Conservation (phyloP, 2,329 filamentous ascomycete species). For the Fusarium duplospermum region DNA sequence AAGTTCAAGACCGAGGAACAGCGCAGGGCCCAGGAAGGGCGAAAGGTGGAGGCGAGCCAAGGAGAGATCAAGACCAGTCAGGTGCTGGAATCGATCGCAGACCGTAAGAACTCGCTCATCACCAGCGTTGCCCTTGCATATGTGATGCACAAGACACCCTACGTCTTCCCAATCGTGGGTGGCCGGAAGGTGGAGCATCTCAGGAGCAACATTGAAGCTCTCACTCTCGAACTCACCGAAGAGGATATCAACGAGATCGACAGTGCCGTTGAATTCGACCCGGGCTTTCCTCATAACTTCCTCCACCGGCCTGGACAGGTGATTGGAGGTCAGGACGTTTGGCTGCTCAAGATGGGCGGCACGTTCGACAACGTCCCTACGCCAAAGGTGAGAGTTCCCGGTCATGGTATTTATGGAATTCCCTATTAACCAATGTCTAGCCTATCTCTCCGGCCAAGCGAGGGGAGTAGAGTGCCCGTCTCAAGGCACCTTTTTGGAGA, state of each 20-base stretch:
- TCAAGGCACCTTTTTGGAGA: slow-evolving; percentile 47
- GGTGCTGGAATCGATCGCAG: slow-evolving; percentile 62
- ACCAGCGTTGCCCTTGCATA: slow-evolving; percentile 75
- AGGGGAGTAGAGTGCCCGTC: slow-evolving; percentile 56
- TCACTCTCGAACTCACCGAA: slow-evolving; percentile 67
- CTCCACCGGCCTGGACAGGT: slow-evolving; percentile 57
- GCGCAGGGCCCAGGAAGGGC: slow-evolving; percentile 50
- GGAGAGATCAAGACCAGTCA: slow-evolving; percentile 63
- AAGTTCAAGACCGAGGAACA: slow-evolving; percentile 56
- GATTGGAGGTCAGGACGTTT: slow-evolving; percentile 55
- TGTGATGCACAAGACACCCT: slow-evolving; percentile 76
- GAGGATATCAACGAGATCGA: slow-evolving; percentile 77
- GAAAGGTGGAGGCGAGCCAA: slow-evolving; percentile 56
- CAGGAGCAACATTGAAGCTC: slow-evolving; percentile 75
- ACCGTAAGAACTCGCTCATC: slow-evolving; percentile 55
- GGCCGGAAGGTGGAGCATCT: slow-evolving; percentile 77
- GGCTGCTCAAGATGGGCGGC: slow-evolving; percentile 60
- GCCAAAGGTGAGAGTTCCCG: slow-evolving; percentile 48
- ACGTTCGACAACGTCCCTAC: slow-evolving; percentile 62
- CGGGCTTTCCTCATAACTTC: slow-evolving; percentile 75
- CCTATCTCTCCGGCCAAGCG: slow-evolving; percentile 55
- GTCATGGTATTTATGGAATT: too few relatives aligned
- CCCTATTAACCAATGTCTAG: slow-evolving; percentile 37
- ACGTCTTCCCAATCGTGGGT: slow-evolving; percentile 80
- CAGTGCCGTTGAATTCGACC: slow-evolving; percentile 68